Percentiles rank a stretch among this genome's conserved stretches.
phyloP scores from a whole-genome alignment of 2,329 filamentous ascomycete genomes.

The Botrytis squamosa region DNA sequence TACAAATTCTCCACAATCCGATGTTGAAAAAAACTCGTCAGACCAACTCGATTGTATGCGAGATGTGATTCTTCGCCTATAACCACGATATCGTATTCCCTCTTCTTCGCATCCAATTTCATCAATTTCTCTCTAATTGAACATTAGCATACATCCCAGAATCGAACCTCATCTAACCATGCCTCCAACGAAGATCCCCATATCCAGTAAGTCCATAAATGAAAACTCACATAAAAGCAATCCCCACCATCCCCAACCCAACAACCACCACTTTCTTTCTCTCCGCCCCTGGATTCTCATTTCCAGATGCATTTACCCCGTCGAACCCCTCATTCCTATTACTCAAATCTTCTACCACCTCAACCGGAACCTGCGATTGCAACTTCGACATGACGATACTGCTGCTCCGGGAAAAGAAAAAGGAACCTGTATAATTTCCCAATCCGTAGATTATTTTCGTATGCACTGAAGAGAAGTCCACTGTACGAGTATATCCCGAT shows the following conservation, averaged over 20 bases:
- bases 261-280: slow-evolving; percentile 76
- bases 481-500: not conserved
- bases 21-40: slow-evolving; percentile 88
- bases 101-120: slow-evolving; percentile 73
- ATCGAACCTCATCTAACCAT: no score
- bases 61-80: slow-evolving; percentile 86
- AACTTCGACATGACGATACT: slow-evolving; percentile 31
- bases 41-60: slow-evolving; percentile 86
- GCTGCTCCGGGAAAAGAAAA: not conserved
- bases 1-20: slow-evolving; percentile 84
- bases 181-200: no score
- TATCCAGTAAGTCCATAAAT: not conserved
- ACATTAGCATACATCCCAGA: not conserved
- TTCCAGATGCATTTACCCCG: slow-evolving; percentile 32
- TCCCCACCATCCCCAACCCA: slow-evolving; percentile 87
- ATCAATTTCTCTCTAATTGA: slow-evolving; percentile 74
- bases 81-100: slow-evolving; percentile 78
- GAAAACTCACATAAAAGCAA: slow-evolving; percentile 75
- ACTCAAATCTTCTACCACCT: slow-evolving; percentile 30
- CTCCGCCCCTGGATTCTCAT: slow-evolving; percentile 27
- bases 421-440: not conserved
- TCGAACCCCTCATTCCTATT: slow-evolving; percentile 31
- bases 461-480: not conserved
- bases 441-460: not conserved
- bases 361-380: slow-evolving; percentile 33